phyloP scores from a whole-genome alignment of 2,329 filamentous ascomycete species.

The Emmonsiellopsis sp. region DNA sequence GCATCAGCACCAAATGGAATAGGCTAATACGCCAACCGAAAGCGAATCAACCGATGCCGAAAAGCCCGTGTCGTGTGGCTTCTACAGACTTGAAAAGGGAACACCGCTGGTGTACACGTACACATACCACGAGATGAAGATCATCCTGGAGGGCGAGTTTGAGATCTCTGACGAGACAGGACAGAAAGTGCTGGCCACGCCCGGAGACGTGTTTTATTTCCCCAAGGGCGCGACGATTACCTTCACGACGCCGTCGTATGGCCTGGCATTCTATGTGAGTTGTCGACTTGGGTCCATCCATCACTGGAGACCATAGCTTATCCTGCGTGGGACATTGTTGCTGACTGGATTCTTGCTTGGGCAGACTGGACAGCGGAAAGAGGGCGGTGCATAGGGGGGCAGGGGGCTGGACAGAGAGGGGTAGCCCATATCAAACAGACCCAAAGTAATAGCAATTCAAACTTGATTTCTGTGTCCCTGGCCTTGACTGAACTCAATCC shows the following conservation, averaged over 20 bases:
- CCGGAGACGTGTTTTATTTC: conserved; percentile 61
- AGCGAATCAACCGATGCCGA: conserved; percentile 47
- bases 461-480: no score
- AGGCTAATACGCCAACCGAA: not conserved
- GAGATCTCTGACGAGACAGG: conserved; percentile 56
- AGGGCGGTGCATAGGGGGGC: conserved; percentile 4
- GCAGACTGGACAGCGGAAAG: conserved; percentile 8
- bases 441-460: no score
- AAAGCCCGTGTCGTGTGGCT: conserved; percentile 53
- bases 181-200: conserved; percentile 46
- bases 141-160: conserved; percentile 59
- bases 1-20: not conserved
- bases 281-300: not conserved
- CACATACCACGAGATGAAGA: conserved; percentile 65
- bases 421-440: no score
- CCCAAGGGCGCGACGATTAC: conserved; percentile 58
- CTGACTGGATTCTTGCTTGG: not conserved
- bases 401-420: not conserved
- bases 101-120: conserved; percentile 60
- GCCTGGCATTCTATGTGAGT: conserved; percentile 49
- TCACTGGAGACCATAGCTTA: not conserved
- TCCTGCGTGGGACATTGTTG: not conserved
- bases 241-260: conserved; percentile 52
- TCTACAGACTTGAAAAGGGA: conserved; percentile 60
- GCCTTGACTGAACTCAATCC: no score